Conservation (phyloP, 148 eudicot species). For the Tetragonia tetragonoides region DNA sequence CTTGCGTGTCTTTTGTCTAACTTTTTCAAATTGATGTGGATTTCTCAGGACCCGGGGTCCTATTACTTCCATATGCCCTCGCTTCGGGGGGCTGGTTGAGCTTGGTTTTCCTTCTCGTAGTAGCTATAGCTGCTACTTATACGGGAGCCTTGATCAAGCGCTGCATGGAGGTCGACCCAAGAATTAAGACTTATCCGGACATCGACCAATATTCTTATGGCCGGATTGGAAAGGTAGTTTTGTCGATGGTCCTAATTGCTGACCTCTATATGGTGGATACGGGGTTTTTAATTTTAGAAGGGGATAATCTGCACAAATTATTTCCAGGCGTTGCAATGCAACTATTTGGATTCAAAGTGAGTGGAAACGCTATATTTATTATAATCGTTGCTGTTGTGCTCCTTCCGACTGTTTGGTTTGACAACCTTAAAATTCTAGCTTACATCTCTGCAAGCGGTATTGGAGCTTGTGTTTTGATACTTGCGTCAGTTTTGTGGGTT, state of each 20-base stretch:
- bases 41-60: slow-evolving; percentile 35
- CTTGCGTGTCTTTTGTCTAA: no score
- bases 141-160: slow-evolving; percentile 32
- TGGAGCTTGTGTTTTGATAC: background rate
- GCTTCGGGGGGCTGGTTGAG: slow-evolving; percentile 52
- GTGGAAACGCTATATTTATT: slow-evolving; percentile 34
- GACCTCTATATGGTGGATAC: slow-evolving; percentile 34
- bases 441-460: slow-evolving; percentile 42
- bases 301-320: slow-evolving; percentile 38
- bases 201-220: no score
- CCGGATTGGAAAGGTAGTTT: no score
- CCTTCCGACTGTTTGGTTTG: slow-evolving; percentile 35
- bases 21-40: background rate
- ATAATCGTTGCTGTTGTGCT: slow-evolving; percentile 28
- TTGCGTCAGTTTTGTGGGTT: slow-evolving; percentile 26
- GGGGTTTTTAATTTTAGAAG: slow-evolving; percentile 41
- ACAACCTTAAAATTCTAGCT: slow-evolving; percentile 29
- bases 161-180: slow-evolving; percentile 34
- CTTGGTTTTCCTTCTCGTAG: slow-evolving; percentile 25
- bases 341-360: slow-evolving; percentile 2
- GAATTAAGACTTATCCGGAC: slow-evolving; percentile 26
- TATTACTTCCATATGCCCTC: slow-evolving; percentile 39
- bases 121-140: slow-evolving; percentile 25
- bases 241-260: no score
- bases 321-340: slow-evolving; percentile 15